Evolutionary conservation across 2,329 filamentous ascomycete species (phyloP).

Genomic region (Tothia fuscella): DNA sequence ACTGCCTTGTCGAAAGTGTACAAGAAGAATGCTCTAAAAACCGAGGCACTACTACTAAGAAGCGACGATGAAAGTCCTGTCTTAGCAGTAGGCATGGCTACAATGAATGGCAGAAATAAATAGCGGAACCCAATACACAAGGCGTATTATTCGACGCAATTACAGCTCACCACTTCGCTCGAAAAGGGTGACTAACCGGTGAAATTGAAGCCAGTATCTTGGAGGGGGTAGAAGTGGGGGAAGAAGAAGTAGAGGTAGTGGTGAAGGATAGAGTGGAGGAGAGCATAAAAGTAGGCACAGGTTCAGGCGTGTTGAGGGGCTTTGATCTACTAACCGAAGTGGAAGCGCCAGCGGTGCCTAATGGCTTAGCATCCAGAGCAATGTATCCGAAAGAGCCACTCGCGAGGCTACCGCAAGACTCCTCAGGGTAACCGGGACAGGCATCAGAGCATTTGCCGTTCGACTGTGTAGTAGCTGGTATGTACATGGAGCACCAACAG

Average conservation of each 20-base stretch:
- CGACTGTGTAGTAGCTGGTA: slow-evolving; percentile 36
- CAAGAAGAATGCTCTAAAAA: not conserved
- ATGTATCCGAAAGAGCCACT: slow-evolving; percentile 54
- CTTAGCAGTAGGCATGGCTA: not conserved
- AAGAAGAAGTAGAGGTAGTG: slow-evolving; percentile 10
- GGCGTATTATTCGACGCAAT: too few relatives aligned
- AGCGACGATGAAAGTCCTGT: not conserved
- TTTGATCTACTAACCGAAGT: slow-evolving; percentile 8
- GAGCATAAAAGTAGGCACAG: not conserved
- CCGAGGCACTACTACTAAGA: not conserved
- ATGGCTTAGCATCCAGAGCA: slow-evolving; percentile 37
- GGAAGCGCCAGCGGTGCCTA: slow-evolving; percentile 42
- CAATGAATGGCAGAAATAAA: not conserved
- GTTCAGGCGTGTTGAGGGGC: too few relatives aligned
- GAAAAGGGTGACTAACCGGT: slow-evolving; percentile 2
- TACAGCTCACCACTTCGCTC: too few relatives aligned
- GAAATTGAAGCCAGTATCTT: not conserved
- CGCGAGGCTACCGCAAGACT: slow-evolving; percentile 50
- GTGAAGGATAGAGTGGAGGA: slow-evolving; percentile 12
- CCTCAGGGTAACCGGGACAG: slow-evolving; percentile 58
- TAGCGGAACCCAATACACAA: not conserved
- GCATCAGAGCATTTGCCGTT: slow-evolving; percentile 38
- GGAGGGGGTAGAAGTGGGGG: not conserved
- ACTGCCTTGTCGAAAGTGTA: not conserved
- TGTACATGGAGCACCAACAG: slow-evolving; percentile 67